Base-by-base conservation (phyloP, 176 grass and related monocot genomes). In the Oryza nivara region DNA sequence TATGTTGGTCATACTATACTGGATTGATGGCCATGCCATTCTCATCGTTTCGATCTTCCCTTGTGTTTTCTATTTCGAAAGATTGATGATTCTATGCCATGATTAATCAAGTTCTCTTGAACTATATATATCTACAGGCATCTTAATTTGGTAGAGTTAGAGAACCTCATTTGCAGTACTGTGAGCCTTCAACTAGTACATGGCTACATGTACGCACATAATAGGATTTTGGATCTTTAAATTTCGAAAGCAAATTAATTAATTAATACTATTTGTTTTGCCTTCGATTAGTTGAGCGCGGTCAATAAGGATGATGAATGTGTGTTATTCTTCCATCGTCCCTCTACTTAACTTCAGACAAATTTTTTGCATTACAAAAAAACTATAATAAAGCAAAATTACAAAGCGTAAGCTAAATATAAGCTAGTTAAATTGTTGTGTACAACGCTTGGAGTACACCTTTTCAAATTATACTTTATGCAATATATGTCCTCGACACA, bases 61-160 rank as follows among this genome's bases (percentile, higher is more conserved):
- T 34, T 46, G 25, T 46, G 15, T 25, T n/a, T 44, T 6, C 13
- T 13, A 7, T 17, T 82, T 34, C 16, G 14, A 41, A 81, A 58
- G 13, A 81, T 52, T 19, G 28, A 80, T 65, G 9, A 43, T 85
- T 78, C 8, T 15, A 70, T 80, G 47, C 11, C 70, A 36, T 40
- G 20, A 23, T 23, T 63, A 23, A 63, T 63, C 10, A 68, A 17
- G 11, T 30, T 22, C 9, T 12, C 40, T 41, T 8, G 1, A 41
- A 7, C 36, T 36, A 36, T 36, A 36, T 36, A 5, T 28, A 28
- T 28, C 34, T 38, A 75, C 22, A 34, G 3, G 44, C 15, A 54
- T 25, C 34, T 25, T 12, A 38, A 38, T 46, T 46, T 73, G 20
- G 2, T 15, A 80, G 30, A 22, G 25, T 45, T 32, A 25, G 7